Percentiles rank a stretch among this genome's conserved stretches.
Evolutionary conservation across 2,329 filamentous ascomycete genomes (phyloP).

Genomic region (Gremmenia infestans): DNA sequence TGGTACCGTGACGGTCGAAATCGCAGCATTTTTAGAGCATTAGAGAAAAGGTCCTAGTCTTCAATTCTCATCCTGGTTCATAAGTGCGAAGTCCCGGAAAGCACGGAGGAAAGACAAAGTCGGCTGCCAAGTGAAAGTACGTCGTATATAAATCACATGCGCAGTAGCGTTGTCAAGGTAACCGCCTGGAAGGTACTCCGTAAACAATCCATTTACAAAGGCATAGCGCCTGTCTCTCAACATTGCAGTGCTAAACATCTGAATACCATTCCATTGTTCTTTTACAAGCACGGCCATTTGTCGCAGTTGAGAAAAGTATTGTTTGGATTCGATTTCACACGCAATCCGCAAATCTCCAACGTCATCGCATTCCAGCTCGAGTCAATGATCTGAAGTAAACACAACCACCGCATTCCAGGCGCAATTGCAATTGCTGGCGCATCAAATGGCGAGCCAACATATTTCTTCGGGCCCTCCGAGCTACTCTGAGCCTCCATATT

Average conservation of each 20-base stretch:
- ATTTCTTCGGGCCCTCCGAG: conserved; percentile 51
- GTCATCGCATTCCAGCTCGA: background rate
- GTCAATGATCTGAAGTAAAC: conserved; percentile 16
- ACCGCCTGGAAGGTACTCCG: background rate
- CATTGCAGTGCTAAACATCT: background rate
- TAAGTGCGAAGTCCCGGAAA: too few relatives aligned
- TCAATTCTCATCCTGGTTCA: too few relatives aligned
- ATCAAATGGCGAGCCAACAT: conserved; percentile 36
- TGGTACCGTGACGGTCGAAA: too few relatives aligned
- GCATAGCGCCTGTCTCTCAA: background rate
- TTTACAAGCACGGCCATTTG: background rate
- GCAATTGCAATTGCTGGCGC: background rate
- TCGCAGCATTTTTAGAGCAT: too few relatives aligned
- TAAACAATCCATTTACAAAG: background rate
- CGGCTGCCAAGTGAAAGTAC: too few relatives aligned
- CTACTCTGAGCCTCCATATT: conserved; percentile 49
- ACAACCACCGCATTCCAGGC: conserved; percentile 13
- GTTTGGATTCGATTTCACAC: background rate
- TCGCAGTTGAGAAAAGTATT: background rate
- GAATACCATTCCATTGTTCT: background rate
- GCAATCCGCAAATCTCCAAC: background rate
- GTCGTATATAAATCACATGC: too few relatives aligned
- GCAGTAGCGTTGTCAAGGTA: too few relatives aligned
- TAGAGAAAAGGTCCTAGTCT: too few relatives aligned
- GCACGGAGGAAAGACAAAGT: too few relatives aligned